Percentiles rank a stretch among this genome's conserved stretches.
These are phyloP conservation scores for Adenanthera pavonina DNA, from an alignment of 306 rosid genomes.

Conservation along the genomic window DNA sequence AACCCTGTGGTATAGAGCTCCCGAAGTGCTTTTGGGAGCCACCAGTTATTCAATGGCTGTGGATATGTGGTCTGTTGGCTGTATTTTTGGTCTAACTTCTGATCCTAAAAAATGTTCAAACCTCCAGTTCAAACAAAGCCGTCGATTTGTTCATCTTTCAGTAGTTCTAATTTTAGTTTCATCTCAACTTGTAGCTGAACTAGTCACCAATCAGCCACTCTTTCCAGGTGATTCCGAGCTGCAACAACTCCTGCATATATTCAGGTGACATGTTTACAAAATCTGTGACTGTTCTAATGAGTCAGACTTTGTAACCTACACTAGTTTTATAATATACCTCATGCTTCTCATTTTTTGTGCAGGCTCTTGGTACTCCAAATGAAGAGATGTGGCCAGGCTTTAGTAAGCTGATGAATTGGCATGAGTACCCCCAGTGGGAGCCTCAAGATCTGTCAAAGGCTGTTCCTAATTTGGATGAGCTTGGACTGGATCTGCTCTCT, in stretches of 20 bases:
- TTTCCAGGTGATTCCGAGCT: conserved; percentile 96
- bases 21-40: conserved; percentile 94
- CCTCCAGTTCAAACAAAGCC: too few relatives aligned
- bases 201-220: conserved; percentile 83
- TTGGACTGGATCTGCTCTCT: conserved; percentile 56
- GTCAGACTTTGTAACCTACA: too few relatives aligned
- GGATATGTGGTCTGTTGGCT: conserved; percentile 95
- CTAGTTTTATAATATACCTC: background rate
- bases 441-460: conserved; percentile 69
- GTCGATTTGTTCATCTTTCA: background rate
- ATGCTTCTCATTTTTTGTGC: conserved; percentile 19
- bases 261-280: conserved; percentile 56
- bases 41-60: conserved; percentile 97
- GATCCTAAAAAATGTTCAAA: background rate
- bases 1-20: conserved; percentile 97
- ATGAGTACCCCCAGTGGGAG: conserved; percentile 92
- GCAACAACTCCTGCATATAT: conserved; percentile 96
- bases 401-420: conserved; percentile 92
- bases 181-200: conserved; percentile 66
- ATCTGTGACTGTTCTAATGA: background rate
- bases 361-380: conserved; percentile 90
- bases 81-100: conserved; percentile 75
- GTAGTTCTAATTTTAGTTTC: background rate
- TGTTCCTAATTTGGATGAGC: conserved; percentile 71
- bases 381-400: conserved; percentile 95